phyloP scores from a whole-genome alignment of 768 basidiomycete species.

The Naganishia vaughanmartiniae region DNA sequence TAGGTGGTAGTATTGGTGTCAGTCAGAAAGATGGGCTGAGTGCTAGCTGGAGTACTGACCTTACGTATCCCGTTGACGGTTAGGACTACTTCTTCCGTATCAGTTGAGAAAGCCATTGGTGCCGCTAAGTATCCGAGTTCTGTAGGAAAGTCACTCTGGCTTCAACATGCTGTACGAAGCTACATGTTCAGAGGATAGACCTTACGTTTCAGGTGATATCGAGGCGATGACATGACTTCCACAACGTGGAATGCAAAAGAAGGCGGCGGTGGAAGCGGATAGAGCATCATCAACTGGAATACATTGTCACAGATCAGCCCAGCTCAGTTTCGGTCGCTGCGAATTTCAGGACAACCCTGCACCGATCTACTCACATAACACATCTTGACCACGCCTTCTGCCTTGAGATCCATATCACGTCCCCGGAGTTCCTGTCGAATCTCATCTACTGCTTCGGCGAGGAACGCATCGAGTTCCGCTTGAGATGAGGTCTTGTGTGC shows the following conservation, averaged over 20 bases:
- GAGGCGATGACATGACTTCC: conserved; percentile 93
- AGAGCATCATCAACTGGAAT: conserved; percentile 88
- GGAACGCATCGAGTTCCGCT: conserved; percentile 64
- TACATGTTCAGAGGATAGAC: not conserved
- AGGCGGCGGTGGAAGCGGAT: conserved; percentile 76
- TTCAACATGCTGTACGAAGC: not conserved
- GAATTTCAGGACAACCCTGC: not conserved
- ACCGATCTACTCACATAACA: conserved; percentile 72
- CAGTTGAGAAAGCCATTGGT: conserved; percentile 80
- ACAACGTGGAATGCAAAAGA: conserved; percentile 97
- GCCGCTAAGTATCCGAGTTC: conserved; percentile 94
- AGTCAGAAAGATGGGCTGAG: not conserved
- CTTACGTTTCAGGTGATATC: conserved; percentile 76
- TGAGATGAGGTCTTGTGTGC: conserved; percentile 94
- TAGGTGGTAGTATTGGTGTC: conserved; percentile 27
- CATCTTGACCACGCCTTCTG: conserved; percentile 88
- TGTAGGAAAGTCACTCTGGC: conserved; percentile 1
- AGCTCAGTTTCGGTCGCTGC: not conserved
- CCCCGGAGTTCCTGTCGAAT: conserved; percentile 84
- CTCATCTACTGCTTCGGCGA: conserved; percentile 66
- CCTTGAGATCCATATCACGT: conserved; percentile 96
- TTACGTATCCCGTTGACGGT: conserved; percentile 70
- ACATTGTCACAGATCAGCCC: not conserved
- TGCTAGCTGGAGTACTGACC: conserved; percentile 27
- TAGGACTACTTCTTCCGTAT: conserved; percentile 95